Percentiles rank a stretch among this genome's conserved stretches.
phyloP scores from a whole-genome alignment of 106 monocot genomes.

The Vanilla planifolia region DNA sequence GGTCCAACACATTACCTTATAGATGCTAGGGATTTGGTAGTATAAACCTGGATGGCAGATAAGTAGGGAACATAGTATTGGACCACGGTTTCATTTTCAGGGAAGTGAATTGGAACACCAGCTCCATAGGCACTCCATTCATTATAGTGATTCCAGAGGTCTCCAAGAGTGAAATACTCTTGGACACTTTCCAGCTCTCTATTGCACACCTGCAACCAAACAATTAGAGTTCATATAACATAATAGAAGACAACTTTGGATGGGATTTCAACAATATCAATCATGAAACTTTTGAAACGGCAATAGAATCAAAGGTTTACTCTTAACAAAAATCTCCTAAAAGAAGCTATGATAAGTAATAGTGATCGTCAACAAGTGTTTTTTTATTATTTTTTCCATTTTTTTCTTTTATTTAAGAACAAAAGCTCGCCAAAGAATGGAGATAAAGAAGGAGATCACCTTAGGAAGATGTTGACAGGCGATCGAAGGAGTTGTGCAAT shows the following conservation, averaged over 20 bases:
- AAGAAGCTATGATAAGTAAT: too few species aligned
- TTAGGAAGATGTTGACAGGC: slow-evolving; percentile 30
- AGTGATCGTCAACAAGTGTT: too few species aligned
- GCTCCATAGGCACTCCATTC: slow-evolving; percentile 86
- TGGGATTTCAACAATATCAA: not conserved
- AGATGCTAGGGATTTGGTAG: slow-evolving; percentile 25
- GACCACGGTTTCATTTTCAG: slow-evolving; percentile 19
- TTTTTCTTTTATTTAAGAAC: too few species aligned
- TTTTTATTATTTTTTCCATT: too few species aligned
- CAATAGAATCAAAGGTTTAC: not conserved
- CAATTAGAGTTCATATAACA: not conserved
- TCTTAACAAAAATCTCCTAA: too few species aligned
- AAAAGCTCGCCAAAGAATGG: too few species aligned
- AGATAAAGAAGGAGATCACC: slow-evolving; percentile 20
- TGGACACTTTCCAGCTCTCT: slow-evolving; percentile 17
- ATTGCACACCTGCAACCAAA: slow-evolving; percentile 20
- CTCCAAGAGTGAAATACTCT: slow-evolving; percentile 53
- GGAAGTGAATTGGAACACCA: slow-evolving; percentile 31
- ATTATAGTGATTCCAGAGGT: slow-evolving; percentile 74
- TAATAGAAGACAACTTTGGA: not conserved
- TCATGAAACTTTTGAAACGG: not conserved
- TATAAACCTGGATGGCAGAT: slow-evolving; percentile 86
- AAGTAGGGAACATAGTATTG: slow-evolving; percentile 74
- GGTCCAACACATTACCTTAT: slow-evolving; percentile 31
- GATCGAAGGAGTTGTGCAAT: slow-evolving; percentile 38